phyloP scores from a whole-genome alignment of 495 filamentous ascomycete genomes.

The Hyaloscypha hepaticicola region DNA sequence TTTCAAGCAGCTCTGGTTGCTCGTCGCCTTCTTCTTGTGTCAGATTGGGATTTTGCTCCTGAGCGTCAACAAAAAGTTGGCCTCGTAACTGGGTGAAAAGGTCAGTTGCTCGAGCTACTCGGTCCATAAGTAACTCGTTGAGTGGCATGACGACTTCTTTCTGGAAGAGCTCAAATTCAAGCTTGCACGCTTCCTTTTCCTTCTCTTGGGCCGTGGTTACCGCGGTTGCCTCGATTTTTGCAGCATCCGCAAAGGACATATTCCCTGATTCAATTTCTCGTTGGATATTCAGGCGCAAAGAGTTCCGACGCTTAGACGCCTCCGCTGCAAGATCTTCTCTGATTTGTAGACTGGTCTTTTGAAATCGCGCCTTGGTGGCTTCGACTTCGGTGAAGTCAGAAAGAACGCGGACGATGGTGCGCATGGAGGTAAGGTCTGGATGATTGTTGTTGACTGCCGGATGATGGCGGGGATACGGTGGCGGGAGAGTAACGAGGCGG shows the following conservation, averaged over 20 bases:
- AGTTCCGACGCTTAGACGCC: conserved; percentile 42
- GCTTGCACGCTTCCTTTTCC: conserved; percentile 61
- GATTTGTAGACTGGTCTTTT: conserved; percentile 41
- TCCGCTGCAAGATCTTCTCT: conserved; percentile 44
- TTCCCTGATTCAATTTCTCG: conserved; percentile 69
- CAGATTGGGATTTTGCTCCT: conserved; percentile 69
- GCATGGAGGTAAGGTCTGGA: conserved; percentile 76
- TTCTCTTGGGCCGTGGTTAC: conserved; percentile 62
- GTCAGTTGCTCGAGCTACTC: conserved; percentile 60
- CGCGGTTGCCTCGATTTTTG: conserved; percentile 65
- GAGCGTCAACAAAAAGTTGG: conserved; percentile 71
- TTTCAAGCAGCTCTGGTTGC: conserved; percentile 89
- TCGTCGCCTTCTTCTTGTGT: conserved; percentile 95
- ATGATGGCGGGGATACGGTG: conserved; percentile 88
- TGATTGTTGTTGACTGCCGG: conserved; percentile 96
- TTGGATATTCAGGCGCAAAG: conserved; percentile 61
- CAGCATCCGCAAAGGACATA: conserved; percentile 78
- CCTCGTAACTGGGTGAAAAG: conserved; percentile 70
- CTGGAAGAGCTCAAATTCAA: conserved; percentile 76
- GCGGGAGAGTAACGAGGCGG: conserved; percentile 86
- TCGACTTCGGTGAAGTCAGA: conserved; percentile 74
- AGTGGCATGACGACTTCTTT: conserved; percentile 72
- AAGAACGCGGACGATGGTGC: conserved; percentile 70
- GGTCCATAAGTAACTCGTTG: conserved; percentile 66
- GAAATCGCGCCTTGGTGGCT: conserved; percentile 61